Conservation (phyloP, 129 eudicot genomes). For the Ambrosia trifida region DNA sequence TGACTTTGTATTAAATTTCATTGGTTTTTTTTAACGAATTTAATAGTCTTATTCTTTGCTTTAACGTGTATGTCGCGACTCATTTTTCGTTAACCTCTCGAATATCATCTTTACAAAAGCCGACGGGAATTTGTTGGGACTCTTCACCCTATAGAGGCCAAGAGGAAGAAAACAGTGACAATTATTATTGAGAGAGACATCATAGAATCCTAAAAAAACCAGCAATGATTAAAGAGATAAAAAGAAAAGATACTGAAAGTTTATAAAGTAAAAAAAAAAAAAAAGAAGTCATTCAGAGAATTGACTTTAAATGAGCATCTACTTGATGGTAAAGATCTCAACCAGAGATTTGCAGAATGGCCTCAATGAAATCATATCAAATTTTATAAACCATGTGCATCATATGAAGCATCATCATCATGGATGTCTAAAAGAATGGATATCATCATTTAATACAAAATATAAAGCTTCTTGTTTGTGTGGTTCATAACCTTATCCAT, state of each 20-base stretch:
- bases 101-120: too few species aligned
- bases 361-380: slow-evolving; percentile 17
- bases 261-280: slow-evolving; percentile 11
- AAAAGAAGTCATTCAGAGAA: slow-evolving; percentile 19
- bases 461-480: slow-evolving; percentile 24
- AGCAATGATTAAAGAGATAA: slow-evolving; percentile 6
- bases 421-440: slow-evolving; percentile 27
- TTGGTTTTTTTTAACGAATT: too few species aligned
- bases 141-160: too few species aligned
- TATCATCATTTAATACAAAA: slow-evolving; percentile 34
- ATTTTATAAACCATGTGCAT: slow-evolving; percentile 24
- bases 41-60: too few species aligned
- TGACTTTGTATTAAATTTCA: too few species aligned
- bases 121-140: too few species aligned
- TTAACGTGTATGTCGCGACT: too few species aligned
- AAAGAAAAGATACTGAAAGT: slow-evolving; percentile 4
- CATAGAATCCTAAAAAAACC: background rate
- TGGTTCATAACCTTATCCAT: slow-evolving; percentile 29
- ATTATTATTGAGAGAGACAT: background rate
- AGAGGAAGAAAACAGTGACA: background rate
- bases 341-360: slow-evolving; percentile 30
- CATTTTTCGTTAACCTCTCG: too few species aligned
- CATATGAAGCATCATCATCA: slow-evolving; percentile 6
- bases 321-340: slow-evolving; percentile 31
- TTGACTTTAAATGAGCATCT: slow-evolving; percentile 40